These are phyloP conservation scores for Calocybe gangraenosa DNA, from an alignment of 768 basidiomycete species.

Conservation along the genomic window DNA sequence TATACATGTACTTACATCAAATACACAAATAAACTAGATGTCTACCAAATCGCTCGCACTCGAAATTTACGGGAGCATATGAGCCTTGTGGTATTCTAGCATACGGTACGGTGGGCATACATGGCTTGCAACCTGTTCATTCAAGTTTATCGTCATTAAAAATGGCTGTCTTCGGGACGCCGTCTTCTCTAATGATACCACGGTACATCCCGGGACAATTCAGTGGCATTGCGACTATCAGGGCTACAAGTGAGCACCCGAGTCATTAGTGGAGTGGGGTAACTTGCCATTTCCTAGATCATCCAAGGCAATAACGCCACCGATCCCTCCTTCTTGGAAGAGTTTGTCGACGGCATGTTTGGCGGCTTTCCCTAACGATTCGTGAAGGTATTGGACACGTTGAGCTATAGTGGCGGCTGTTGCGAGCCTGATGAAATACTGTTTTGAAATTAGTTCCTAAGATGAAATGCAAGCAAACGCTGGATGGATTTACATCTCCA, in stretches of 20 bases:
- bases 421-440: conserved; percentile 77
- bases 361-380: conserved; percentile 55
- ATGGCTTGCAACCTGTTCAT: conserved; percentile 5
- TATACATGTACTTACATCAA: too few species aligned
- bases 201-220: conserved; percentile 84
- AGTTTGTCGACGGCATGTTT: conserved; percentile 55
- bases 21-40: too few species aligned
- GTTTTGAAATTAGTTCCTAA: too few species aligned
- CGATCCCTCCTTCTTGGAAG: conserved; percentile 52
- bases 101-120: too few species aligned
- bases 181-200: conserved; percentile 67
- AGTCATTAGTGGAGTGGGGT: neutral
- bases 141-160: conserved; percentile 62
- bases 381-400: conserved; percentile 56
- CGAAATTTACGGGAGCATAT: too few species aligned
- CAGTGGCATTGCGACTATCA: conserved; percentile 65
- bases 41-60: too few species aligned
- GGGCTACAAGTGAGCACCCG: neutral
- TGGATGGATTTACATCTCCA: conserved; percentile 58
- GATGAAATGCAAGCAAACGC: too few species aligned
- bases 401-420: conserved; percentile 64
- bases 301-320: conserved; percentile 76
- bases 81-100: too few species aligned
- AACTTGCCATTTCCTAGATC: conserved; percentile 59
- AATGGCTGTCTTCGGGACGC: conserved; percentile 69